These are phyloP conservation scores for Chenopodium berlandieri DNA, from an alignment of 148 eudicot species.

Conservation along the genomic window DNA sequence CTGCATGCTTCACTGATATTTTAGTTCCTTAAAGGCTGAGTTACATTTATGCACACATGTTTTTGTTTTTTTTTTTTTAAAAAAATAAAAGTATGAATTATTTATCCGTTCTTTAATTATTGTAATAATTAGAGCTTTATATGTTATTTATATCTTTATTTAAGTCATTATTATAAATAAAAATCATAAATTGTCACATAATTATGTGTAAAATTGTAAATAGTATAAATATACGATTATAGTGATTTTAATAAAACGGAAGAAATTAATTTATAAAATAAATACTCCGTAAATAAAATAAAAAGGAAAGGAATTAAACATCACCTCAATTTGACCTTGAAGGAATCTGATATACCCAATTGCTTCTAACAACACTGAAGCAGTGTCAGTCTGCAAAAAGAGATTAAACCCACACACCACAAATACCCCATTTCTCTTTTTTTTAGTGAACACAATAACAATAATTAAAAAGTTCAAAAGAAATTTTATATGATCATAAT, in stretches of 20 bases:
- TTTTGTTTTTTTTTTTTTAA: background rate
- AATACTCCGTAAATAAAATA: background rate
- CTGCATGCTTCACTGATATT: conserved; percentile 29
- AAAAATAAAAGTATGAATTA: no score
- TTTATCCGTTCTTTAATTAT: no score
- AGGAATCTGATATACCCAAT: conserved; percentile 91
- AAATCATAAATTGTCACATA: no score
- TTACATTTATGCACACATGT: background rate
- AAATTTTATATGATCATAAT: background rate
- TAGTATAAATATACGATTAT: no score
- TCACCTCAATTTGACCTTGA: conserved; percentile 83
- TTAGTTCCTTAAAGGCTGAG: conserved; percentile 5
- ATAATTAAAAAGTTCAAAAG: background rate
- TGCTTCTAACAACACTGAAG: conserved; percentile 85
- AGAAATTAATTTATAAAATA: background rate
- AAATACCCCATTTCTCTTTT: conserved; percentile 19
- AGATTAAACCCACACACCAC: conserved; percentile 16
- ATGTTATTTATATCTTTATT: no score
- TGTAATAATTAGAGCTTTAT: no score
- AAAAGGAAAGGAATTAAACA: conserved; percentile 24
- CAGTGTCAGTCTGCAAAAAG: conserved; percentile 93
- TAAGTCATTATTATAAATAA: no score
- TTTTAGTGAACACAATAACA: background rate
- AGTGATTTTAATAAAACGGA: no score
- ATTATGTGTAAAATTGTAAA: no score